Evolutionary conservation across 164 flowering plant species (phyloP), one percentile per base, ranked within the genome.

Genomic region (Platanus orientalis): DNA sequence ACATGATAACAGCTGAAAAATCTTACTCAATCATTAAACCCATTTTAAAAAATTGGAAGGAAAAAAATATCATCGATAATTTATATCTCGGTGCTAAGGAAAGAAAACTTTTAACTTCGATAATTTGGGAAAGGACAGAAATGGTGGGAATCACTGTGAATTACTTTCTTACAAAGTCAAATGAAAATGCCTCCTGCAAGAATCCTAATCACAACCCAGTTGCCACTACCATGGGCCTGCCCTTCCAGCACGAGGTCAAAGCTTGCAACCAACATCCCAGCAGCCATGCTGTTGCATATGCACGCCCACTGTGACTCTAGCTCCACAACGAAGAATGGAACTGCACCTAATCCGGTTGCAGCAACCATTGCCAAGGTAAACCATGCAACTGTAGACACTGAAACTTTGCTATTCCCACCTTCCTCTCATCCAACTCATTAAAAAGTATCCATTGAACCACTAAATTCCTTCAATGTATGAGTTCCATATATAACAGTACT

Each of bases 211-310:
- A 88, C 88, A 68, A 91, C 99, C 97, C 92, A 94, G 75, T 50
- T 91, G 34, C 96, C 96, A 70, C 89, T 76, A 66, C 92, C 97
- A 80, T 88, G 87, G 20, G 67, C 74, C 66, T 89, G 93, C 42
- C 99, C 97, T 81, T 94, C 99, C 72, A 89, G 92, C 73, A 94
- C 77, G 40, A 94, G 93, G 70, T 94, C 99, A 80, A 94, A 91
- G 75, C 99, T 94, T 45, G 97, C 97, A 66, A 97, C 99, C 81
- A 94, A 75, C 99, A 91, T 94, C 42, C 91, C 99, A 69, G 96
- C 99, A 63, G 96, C 97, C 88, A 94, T 88, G 68, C 99, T 96
- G 72, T 89, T 89, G 82, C 99, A 94, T 71, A 91, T 71, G 21
- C 99, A 97, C 19, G 89, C 91, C 96, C 96, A 94, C 42, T 91